These are phyloP conservation scores for Ceratobasidium sp. DNA, from an alignment of 1,284 basidiomycete genomes.

Conservation along the genomic window DNA sequence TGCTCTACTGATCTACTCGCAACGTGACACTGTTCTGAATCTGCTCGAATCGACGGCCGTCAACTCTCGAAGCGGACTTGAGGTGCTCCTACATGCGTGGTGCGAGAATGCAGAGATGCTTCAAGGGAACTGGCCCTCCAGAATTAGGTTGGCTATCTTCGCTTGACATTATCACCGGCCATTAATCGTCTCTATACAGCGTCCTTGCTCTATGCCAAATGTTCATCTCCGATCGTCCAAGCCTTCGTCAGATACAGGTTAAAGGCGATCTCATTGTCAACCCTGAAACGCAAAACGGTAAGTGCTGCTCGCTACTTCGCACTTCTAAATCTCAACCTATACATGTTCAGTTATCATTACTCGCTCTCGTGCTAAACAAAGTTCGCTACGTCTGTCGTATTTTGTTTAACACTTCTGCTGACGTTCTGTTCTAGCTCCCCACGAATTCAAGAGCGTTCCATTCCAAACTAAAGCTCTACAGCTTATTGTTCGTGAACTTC, in stretches of 20 bases:
- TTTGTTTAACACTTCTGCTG: neutral
- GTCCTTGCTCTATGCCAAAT: slow-evolving; percentile 86
- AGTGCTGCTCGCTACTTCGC: slow-evolving; percentile 54
- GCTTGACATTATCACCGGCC: neutral
- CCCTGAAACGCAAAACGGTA: slow-evolving; percentile 82
- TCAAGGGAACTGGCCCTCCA: slow-evolving; percentile 93
- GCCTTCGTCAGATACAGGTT: slow-evolving; percentile 77
- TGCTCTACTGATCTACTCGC: slow-evolving; percentile 90
- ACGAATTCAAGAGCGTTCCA: slow-evolving; percentile 85
- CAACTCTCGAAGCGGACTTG: slow-evolving; percentile 74
- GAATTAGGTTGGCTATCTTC: slow-evolving; percentile 68
- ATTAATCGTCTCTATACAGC: slow-evolving; percentile 56
- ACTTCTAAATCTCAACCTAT: neutral
- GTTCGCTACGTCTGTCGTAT: slow-evolving; percentile 60
- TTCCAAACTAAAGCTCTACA: slow-evolving; percentile 95
- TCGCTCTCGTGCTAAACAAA: slow-evolving; percentile 87
- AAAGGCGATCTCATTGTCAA: slow-evolving; percentile 94
- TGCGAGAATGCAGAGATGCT: slow-evolving; percentile 94
- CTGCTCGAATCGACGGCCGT: slow-evolving; percentile 77
- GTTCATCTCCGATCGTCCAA: slow-evolving; percentile 74
- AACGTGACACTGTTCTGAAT: slow-evolving; percentile 80
- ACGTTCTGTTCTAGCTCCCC: slow-evolving; percentile 69
- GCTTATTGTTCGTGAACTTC: slow-evolving; percentile 86
- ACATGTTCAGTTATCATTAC: slow-evolving; percentile 87
- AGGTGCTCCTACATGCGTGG: slow-evolving; percentile 90